Percentiles rank a stretch among this genome's conserved stretches.
Conservation (phyloP, 1,284 basidiomycete species). For the Heterobasidion irregulare region DNA sequence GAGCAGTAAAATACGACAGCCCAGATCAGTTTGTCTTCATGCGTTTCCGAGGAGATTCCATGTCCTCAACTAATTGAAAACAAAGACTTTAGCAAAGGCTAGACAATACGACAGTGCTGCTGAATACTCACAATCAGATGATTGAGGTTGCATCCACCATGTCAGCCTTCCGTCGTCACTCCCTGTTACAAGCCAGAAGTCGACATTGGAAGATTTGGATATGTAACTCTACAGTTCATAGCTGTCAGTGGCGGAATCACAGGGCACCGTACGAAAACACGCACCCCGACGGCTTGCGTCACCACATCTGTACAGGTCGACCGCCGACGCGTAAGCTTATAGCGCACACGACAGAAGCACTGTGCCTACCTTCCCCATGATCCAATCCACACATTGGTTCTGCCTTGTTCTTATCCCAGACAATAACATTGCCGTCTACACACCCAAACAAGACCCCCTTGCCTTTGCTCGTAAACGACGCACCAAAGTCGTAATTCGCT, state of each 20-base stretch:
- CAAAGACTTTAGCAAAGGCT: background rate
- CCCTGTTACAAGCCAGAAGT: constrained; percentile 10
- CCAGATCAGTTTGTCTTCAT: constrained; percentile 5
- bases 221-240: background rate
- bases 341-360: background rate
- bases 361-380: constrained; percentile 40
- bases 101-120: background rate
- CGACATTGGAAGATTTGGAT: background rate
- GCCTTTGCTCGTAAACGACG: constrained; percentile 40
- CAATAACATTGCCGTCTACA: constrained; percentile 40
- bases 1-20: background rate
- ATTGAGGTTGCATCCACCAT: constrained; percentile 11
- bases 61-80: constrained; percentile 1
- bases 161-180: constrained; percentile 11
- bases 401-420: constrained; percentile 50
- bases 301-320: constrained; percentile 31
- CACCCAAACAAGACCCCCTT: constrained; percentile 47
- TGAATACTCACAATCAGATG: constrained; percentile 5
- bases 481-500: constrained; percentile 30
- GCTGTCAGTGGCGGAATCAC: constrained; percentile 1
- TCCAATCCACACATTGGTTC: constrained; percentile 46
- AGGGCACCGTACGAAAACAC: constrained; percentile 13
- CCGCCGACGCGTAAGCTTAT: constrained; percentile 6
- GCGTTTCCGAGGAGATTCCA: constrained; percentile 5
- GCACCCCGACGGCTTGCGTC: constrained; percentile 49